These are phyloP conservation scores for Conticribra guillardii DNA, from an alignment of 108 stramenopile genomes.

Conservation along the genomic window DNA sequence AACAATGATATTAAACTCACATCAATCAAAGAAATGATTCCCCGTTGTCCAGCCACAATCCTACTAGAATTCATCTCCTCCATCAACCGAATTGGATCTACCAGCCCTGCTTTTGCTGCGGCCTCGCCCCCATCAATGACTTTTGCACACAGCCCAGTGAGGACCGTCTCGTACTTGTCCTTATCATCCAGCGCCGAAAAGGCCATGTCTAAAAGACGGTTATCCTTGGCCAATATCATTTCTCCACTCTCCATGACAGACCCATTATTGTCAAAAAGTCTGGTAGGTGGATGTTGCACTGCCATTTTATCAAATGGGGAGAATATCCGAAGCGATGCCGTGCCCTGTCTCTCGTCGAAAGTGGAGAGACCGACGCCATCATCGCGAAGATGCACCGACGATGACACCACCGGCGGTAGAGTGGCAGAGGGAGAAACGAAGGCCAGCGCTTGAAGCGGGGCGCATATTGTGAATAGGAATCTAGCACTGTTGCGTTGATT, in stretches of 20 bases:
- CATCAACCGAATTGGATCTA: conserved; percentile 77
- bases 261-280: conserved; percentile 1
- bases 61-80: conserved; percentile 80
- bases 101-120: conserved; percentile 34
- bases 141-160: conserved; percentile 87
- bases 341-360: too few species aligned
- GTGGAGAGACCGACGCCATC: neutral
- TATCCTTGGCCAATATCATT: conserved; percentile 22
- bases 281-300: too few species aligned
- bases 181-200: conserved; percentile 68
- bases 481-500: neutral
- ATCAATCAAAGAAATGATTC: conserved; percentile 82
- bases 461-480: neutral
- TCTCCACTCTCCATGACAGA: conserved; percentile 11
- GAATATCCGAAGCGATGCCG: too few species aligned
- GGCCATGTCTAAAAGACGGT: conserved; percentile 64
- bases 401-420: neutral
- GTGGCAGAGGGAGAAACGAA: neutral
- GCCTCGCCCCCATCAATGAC: conserved; percentile 63
- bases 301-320: too few species aligned
- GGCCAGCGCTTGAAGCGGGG: neutral
- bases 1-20: conserved; percentile 48
- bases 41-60: conserved; percentile 67
- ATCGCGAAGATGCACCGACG: neutral
- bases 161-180: conserved; percentile 88